Evolutionary conservation across 2,329 filamentous ascomycete species (phyloP).

Genomic region (Fusarium devonianum): DNA sequence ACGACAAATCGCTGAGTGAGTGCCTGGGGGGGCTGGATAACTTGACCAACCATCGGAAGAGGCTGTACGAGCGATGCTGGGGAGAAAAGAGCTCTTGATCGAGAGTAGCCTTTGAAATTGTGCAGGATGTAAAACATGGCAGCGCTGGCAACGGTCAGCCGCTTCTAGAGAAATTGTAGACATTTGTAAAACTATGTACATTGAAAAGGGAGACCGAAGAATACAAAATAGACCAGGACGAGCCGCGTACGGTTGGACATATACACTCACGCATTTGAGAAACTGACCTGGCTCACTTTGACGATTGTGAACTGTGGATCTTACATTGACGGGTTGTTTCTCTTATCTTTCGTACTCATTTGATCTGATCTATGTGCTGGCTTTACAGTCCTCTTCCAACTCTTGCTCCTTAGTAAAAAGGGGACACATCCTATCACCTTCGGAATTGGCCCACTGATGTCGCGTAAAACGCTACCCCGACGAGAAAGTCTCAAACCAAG

Average conservation of each 20-base stretch:
- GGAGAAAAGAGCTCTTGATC: conserved; percentile 11
- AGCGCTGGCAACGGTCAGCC: not conserved
- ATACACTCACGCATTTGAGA: too few relatives aligned
- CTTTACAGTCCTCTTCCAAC: conserved; percentile 9
- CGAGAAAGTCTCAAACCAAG: conserved; percentile 6
- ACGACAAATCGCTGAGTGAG: conserved; percentile 64
- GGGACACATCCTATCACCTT: conserved; percentile 14
- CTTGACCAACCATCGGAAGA: conserved; percentile 60
- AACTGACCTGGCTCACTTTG: too few relatives aligned
- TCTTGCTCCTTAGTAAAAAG: conserved; percentile 11
- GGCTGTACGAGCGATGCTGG: conserved; percentile 48
- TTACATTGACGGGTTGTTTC: conserved; percentile 9
- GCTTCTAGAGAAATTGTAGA: conserved; percentile 1
- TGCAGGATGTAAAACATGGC: not conserved
- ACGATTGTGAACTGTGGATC: too few relatives aligned
- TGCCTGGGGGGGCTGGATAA: conserved; percentile 64
- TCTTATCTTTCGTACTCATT: conserved; percentile 6
- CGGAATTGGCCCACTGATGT: not conserved
- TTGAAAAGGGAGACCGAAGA: conserved; percentile 2
- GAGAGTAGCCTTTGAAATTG: not conserved
- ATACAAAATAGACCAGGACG: conserved; percentile 6
- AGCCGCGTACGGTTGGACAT: not conserved
- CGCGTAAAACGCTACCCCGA: conserved; percentile 25
- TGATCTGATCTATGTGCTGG: conserved; percentile 30
- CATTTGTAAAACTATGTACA: conserved; percentile 23